Percentiles rank a stretch among this genome's conserved stretches.
phyloP scores from a whole-genome alignment of 108 stramenopile genomes.

The Craspedostauros australis region DNA sequence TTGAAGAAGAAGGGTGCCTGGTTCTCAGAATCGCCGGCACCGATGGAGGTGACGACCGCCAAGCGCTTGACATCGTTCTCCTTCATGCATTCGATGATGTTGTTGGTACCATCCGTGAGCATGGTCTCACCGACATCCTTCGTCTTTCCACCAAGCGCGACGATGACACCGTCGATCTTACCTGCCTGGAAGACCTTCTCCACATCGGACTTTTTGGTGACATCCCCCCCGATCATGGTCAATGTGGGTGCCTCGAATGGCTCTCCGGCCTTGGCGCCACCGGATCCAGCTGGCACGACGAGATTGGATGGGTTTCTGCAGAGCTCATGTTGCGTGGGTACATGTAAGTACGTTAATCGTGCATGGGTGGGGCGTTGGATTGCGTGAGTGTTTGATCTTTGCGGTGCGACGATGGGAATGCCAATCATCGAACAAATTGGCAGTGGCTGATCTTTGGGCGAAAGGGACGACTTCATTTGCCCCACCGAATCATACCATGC shows the following conservation, averaged over 20 bases:
- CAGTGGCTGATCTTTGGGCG: too few species aligned
- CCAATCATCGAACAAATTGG: too few species aligned
- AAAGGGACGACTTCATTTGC: too few species aligned
- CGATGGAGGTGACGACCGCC: slow-evolving; percentile 94
- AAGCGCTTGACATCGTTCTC: slow-evolving; percentile 83
- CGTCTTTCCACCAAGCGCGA: slow-evolving; percentile 95
- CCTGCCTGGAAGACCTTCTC: slow-evolving; percentile 78
- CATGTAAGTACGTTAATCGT: too few species aligned
- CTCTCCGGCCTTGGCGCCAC: slow-evolving; percentile 71
- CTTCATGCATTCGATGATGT: slow-evolving; percentile 91
- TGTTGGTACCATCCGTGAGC: slow-evolving; percentile 92
- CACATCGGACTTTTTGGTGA: slow-evolving; percentile 78
- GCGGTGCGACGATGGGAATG: too few species aligned
- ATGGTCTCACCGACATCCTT: slow-evolving; percentile 91
- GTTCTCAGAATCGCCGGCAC: slow-evolving; percentile 91
- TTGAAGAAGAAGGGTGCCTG: slow-evolving; percentile 94
- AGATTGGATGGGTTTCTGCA: slow-evolving; percentile 67
- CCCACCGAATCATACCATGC: too few species aligned
- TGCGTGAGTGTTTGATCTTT: too few species aligned
- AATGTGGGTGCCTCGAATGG: slow-evolving; percentile 59
- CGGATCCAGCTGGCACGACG: slow-evolving; percentile 71
- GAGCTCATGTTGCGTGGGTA: neutral
- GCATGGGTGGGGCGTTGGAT: too few species aligned
- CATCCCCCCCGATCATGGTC: slow-evolving; percentile 80
- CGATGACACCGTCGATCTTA: slow-evolving; percentile 85